A percentile compares a stretch with the other conserved stretches of the same genome.
These are phyloP conservation scores for Metarhizium humberi DNA, from an alignment of 2,329 filamentous ascomycete genomes.

Conservation along the genomic window DNA sequence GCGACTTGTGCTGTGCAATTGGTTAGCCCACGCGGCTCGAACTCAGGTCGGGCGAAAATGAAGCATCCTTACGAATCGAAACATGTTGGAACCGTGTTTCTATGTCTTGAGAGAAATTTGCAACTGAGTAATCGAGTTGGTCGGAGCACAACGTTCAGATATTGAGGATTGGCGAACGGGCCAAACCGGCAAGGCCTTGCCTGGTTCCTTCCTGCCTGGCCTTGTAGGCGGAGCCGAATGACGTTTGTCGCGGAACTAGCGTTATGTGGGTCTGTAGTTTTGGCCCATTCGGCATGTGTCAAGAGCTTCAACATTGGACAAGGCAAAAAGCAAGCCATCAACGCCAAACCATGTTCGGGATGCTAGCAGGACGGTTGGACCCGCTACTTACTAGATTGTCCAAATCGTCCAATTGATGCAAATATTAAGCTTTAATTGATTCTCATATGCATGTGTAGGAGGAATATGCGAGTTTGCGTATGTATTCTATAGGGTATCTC, in stretches of 20 bases:
- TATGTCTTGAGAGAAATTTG: neutral
- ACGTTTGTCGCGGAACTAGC: neutral
- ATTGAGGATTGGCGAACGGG: neutral
- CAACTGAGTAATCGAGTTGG: neutral
- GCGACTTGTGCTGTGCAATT: slow-evolving; percentile 55
- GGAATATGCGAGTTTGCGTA: neutral
- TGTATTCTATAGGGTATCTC: neutral
- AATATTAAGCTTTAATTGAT: neutral
- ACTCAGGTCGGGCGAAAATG: neutral
- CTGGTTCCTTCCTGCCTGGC: neutral
- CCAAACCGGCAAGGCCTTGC: neutral
- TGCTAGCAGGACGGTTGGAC: too few relatives aligned
- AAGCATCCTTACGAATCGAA: slow-evolving; percentile 12
- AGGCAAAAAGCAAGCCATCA: too few relatives aligned
- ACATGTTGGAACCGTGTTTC: slow-evolving; percentile 9
- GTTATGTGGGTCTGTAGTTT: neutral
- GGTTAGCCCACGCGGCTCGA: slow-evolving; percentile 9
- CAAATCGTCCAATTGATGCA: neutral
- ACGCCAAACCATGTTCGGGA: too few relatives aligned
- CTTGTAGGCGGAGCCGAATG: neutral
- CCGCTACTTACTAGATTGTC: too few relatives aligned
- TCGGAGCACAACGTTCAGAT: neutral
- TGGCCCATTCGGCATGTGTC: too few relatives aligned
- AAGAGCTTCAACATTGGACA: too few relatives aligned
- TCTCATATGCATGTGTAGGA: too few relatives aligned